These are phyloP conservation scores for Scleroderma bovista DNA, from an alignment of 768 basidiomycete species.

Conservation along the genomic window DNA sequence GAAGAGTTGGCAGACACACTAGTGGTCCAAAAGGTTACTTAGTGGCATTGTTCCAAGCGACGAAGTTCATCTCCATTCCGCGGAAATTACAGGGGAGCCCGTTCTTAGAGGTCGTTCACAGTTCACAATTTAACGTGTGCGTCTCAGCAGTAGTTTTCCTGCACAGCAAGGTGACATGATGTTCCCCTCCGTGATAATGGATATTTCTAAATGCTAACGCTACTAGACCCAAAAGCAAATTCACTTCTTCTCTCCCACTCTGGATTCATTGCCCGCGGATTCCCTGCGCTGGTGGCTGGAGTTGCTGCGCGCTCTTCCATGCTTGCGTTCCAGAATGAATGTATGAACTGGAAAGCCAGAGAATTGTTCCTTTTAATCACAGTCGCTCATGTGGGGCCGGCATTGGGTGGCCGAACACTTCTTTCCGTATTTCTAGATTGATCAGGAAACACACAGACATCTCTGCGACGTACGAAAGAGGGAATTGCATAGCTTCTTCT, in stretches of 20 bases:
- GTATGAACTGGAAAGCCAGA: constrained; percentile 4
- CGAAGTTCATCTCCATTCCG: not conserved
- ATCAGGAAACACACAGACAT: constrained; percentile 13
- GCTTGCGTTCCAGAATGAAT: not conserved
- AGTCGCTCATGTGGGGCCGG: constrained; percentile 9
- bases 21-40: not conserved
- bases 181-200: not conserved
- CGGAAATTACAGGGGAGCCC: not conserved
- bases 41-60: not conserved
- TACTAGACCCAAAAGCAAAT: not conserved
- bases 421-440: constrained; percentile 10
- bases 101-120: not conserved
- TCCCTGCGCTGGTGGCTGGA: not conserved
- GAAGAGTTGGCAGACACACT: not conserved
- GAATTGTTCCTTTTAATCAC: constrained; percentile 4
- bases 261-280: not conserved
- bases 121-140: not conserved
- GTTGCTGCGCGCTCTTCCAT: not conserved
- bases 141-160: not conserved
- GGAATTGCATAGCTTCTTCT: not conserved
- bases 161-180: not conserved
- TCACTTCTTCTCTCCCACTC: not conserved
- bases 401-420: constrained; percentile 1
- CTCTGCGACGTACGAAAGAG: not conserved
- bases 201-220: not conserved